phyloP scores from a whole-genome alignment of 1,284 basidiomycete genomes.

The Wolfiporia cocos region DNA sequence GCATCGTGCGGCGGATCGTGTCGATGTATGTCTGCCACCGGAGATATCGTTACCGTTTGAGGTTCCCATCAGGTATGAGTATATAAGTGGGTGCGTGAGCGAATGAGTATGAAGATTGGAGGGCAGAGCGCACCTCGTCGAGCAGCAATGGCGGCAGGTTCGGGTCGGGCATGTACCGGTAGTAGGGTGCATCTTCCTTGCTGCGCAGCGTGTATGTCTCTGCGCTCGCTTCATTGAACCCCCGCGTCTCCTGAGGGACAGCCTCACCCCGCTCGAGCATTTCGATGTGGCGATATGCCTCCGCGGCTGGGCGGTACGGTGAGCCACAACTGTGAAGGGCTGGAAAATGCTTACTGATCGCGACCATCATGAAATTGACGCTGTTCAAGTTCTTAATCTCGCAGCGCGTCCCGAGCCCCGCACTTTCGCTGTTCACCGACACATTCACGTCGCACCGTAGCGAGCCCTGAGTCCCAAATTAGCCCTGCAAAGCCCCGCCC shows the following conservation, averaged over 20 bases:
- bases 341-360: slow-evolving; percentile 62
- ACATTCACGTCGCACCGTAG: slow-evolving; percentile 96
- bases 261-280: slow-evolving; percentile 42
- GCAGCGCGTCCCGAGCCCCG: slow-evolving; percentile 78
- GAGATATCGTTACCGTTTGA: too few relatives aligned
- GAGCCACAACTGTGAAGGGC: slow-evolving; percentile 2
- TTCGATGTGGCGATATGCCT: slow-evolving; percentile 67
- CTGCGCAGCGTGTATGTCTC: slow-evolving; percentile 80
- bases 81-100: too few relatives aligned
- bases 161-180: slow-evolving; percentile 97
- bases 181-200: slow-evolving; percentile 95
- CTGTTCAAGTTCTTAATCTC: slow-evolving; percentile 99
- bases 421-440: slow-evolving; percentile 69
- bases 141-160: slow-evolving; percentile 81
- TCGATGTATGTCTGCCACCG: slow-evolving; percentile 52
- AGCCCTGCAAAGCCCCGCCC: too few relatives aligned
- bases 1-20: slow-evolving; percentile 51
- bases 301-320: slow-evolving; percentile 41
- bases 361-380: slow-evolving; percentile 79
- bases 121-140: slow-evolving; percentile 51
- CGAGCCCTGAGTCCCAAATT: too few relatives aligned
- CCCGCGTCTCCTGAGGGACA: slow-evolving; percentile 85
- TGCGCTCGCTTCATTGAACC: slow-evolving; percentile 80
- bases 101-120: too few relatives aligned
- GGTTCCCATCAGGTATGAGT: too few relatives aligned